Percentiles rank a stretch among this genome's conserved stretches.
These are phyloP conservation scores for Didymella lethalis DNA, from an alignment of 2,329 filamentous ascomycete genomes.

Conservation along the genomic window DNA sequence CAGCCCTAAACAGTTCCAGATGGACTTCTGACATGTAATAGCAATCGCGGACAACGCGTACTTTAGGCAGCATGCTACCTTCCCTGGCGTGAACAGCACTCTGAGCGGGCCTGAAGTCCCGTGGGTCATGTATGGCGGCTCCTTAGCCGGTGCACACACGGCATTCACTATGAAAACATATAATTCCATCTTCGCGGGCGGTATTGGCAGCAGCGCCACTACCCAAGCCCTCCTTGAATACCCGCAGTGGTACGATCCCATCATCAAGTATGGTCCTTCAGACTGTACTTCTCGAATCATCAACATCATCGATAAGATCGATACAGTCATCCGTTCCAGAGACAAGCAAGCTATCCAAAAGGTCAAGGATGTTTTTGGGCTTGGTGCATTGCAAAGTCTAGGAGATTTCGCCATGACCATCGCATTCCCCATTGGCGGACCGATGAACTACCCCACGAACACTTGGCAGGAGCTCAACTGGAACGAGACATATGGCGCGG, in stretches of 20 bases:
- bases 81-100: constrained; percentile 55
- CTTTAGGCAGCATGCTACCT: constrained; percentile 58
- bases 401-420: constrained; percentile 60
- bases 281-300: constrained; percentile 61
- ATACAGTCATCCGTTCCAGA: constrained; percentile 55
- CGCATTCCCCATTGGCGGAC: constrained; percentile 57
- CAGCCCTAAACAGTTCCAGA: background rate
- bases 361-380: constrained; percentile 59
- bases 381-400: constrained; percentile 55
- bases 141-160: constrained; percentile 55
- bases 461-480: constrained; percentile 66
- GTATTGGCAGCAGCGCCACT: constrained; percentile 59
- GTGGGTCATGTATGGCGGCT: constrained; percentile 58
- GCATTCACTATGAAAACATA: constrained; percentile 59
- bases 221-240: constrained; percentile 55
- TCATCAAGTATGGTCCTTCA: constrained; percentile 59
- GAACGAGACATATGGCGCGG: constrained; percentile 51
- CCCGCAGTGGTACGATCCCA: constrained; percentile 60
- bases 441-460: constrained; percentile 59
- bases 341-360: constrained; percentile 55
- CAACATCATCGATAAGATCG: constrained; percentile 60
- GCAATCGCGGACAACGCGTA: constrained; percentile 62
- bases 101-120: constrained; percentile 57
- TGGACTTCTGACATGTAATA: constrained; percentile 11
- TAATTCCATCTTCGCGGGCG: constrained; percentile 57